Conservation (phyloP, 768 basidiomycete genomes). For the Pulveroboletus sp. region DNA sequence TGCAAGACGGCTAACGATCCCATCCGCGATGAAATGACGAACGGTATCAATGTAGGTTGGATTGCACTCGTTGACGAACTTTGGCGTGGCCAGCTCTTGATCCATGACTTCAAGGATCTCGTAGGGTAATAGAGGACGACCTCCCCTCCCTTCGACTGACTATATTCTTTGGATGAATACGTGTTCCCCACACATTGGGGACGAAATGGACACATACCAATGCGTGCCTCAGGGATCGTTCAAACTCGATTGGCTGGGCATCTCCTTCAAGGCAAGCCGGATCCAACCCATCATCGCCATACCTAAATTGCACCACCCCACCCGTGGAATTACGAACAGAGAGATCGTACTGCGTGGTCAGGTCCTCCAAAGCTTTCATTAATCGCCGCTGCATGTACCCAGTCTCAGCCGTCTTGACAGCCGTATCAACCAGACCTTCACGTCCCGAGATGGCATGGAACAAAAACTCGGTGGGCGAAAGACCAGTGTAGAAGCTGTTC, state of each 20-base stretch:
- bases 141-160: slow-evolving; percentile 59
- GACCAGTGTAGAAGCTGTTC: slow-evolving; percentile 93
- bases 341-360: slow-evolving; percentile 93
- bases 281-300: slow-evolving; percentile 96
- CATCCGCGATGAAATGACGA: slow-evolving; percentile 63
- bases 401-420: slow-evolving; percentile 99
- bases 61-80: slow-evolving; percentile 69
- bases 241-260: slow-evolving; percentile 87
- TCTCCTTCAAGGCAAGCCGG: slow-evolving; percentile 96
- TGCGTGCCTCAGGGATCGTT: slow-evolving; percentile 84
- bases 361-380: slow-evolving; percentile 98
- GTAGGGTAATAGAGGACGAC: slow-evolving; percentile 74
- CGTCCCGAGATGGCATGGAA: slow-evolving; percentile 99
- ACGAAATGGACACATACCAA: slow-evolving; percentile 41
- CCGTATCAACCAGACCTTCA: slow-evolving; percentile 98
- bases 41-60: slow-evolving; percentile 65
- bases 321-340: slow-evolving; percentile 94
- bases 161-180: slow-evolving; percentile 27
- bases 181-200: not conserved
- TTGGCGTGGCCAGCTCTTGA: slow-evolving; percentile 50
- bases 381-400: slow-evolving; percentile 99
- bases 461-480: slow-evolving; percentile 91
- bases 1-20: slow-evolving; percentile 64
- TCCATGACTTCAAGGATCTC: slow-evolving; percentile 77
- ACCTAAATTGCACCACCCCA: slow-evolving; percentile 94